Base-by-base conservation (phyloP, 345 rosid species). In the Bretschneidera sinensis region DNA sequence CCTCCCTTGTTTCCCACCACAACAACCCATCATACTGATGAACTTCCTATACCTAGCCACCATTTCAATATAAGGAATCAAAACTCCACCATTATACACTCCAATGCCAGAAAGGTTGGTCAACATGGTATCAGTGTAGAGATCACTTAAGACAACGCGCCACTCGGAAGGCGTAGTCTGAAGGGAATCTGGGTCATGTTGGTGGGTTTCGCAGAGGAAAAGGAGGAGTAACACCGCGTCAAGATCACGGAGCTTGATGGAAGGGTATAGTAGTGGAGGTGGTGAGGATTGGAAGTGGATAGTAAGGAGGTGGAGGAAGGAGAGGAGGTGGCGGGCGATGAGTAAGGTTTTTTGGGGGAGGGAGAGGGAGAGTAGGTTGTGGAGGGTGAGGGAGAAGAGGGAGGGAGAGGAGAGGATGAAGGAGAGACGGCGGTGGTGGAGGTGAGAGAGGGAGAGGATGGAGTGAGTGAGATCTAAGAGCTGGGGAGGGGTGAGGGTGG, bases 281-380 rank as follows among this genome's bases (percentile, higher is more conserved):
- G 53, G 23, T 69, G 54, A 17, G 74, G 70, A 9, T n/a, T 74
- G 77, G 59, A 76, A 69, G 78, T 74, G 79, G 33, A 65, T 68
- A 18, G 88, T 68, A 61, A 89, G 78, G 66, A 68, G 81, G 67
- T 67, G 82, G 74, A 87, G 97, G 54, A 84, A 83, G 67, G 81
- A 80, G 68, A 83, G 86, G 81, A 88, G 96, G 74, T 85, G 91
- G 64, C 79, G 80, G 63, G 97, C 89, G 54, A 95, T 78, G 81
- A 95, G 92, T 14, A 75, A 74, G 60, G 89, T 69, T 68, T 94
- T 94, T 24, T 73, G 57, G 17, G 78, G 55, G 59, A 87, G 83
- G 33, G 97, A 78, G 48, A 94, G 86, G 24, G 92, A 79, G 61
- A 77, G 89, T 51, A 94, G 95, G 81, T 73, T 89, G 75, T 72